Evolutionary conservation across 768 basidiomycete genomes (phyloP), one percentile per base, ranked within the genome.

Genomic region (Suillus plorans): DNA sequence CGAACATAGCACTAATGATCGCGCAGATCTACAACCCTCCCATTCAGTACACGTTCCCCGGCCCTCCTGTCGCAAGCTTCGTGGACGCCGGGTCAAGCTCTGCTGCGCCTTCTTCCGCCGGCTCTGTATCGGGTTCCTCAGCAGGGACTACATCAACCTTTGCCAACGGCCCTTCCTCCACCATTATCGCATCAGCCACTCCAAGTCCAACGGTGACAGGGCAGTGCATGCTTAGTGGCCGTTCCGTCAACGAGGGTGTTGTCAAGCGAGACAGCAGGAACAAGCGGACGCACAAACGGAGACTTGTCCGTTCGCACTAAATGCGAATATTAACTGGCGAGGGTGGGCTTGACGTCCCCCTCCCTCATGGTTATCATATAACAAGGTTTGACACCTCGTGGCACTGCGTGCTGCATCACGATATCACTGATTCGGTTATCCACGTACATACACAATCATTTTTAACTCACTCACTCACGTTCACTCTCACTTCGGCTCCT

Each of bases 41-140:
- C 6, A 28, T 72, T 34, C 68, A 64, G 5, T 88, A 88, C 66
- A 69, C 65, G 20, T 87, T 86, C 79, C 86, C 87, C 22, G 87
- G 87, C 3, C 87, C 84, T 10, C 39, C 75, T 14, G 72, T 86
- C 16, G 82, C 84, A 37, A 70, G 77, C 36, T 81, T 86, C 57
- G 78, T 81, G 39, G 64, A 67, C 18, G 64, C 34, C 13, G 60
- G 53, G 45, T 66, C 39, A 47, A 62, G 59, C 31, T 50, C 65
- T 49, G 69, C 69, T 18, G 69, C 72, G 8, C 31, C 63, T 44
- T 44, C 42, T 44, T 34, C 61, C 36, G 25, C 60, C 34, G 66
- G 72, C 41, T 64, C 74, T 61, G 71, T 64, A 34, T 68, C 74
- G 36, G 3, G 52, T 28, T 59, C 67, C 14, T 44, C 58, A 16